Conservation (phyloP, 805 yeast species). For the Babjeviella inositovora region DNA sequence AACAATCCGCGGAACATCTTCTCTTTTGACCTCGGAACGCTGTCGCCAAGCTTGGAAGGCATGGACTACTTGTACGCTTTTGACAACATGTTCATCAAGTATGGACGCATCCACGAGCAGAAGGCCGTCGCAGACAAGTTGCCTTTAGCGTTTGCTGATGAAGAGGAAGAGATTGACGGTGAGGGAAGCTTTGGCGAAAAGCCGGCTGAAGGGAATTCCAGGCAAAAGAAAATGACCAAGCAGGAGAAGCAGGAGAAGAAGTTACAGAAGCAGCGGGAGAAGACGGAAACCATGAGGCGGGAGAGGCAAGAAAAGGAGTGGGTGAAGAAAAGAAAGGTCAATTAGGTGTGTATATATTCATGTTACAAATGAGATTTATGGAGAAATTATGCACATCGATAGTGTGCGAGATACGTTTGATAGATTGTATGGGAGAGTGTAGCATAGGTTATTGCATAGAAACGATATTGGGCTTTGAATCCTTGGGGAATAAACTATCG, state of each 20-base stretch:
- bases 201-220: not conserved
- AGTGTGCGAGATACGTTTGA: no score
- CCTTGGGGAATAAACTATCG: no score
- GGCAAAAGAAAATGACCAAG: conserved; percentile 6
- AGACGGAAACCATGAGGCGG: no score
- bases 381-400: no score
- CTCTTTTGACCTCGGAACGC: conserved; percentile 6
- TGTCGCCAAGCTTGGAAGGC: conserved; percentile 8
- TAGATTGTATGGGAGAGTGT: no score
- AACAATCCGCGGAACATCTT: conserved; percentile 6
- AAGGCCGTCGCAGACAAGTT: conserved; percentile 7
- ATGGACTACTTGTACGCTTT: conserved; percentile 32
- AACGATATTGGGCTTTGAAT: no score
- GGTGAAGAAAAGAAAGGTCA: no score
- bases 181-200: not conserved
- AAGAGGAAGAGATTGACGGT: conserved; percentile 10
- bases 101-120: conserved; percentile 21
- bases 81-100: conserved; percentile 43
- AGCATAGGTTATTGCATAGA: no score
- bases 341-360: no score
- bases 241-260: conserved; percentile 6
- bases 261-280: conserved; percentile 1
- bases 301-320: no score
- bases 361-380: no score
- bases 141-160: conserved; percentile 11